These are phyloP conservation scores for Hebeloma cylindrosporum DNA, from an alignment of 768 basidiomycete species.

Conservation along the genomic window DNA sequence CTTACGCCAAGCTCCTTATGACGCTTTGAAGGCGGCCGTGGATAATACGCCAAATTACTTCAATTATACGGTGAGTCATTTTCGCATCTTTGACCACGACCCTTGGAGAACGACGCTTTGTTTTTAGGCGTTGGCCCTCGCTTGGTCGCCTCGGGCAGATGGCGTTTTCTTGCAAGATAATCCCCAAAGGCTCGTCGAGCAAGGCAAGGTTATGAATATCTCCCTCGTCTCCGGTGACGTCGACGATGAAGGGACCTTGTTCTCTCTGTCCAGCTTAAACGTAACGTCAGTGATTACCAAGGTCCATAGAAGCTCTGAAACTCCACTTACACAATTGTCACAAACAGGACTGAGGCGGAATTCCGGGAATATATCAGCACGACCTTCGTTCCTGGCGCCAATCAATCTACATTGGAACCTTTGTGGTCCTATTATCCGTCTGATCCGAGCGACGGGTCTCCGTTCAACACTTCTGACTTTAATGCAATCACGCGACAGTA, in stretches of 20 bases:
- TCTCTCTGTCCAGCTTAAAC: conserved; percentile 23
- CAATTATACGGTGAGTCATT: conserved; percentile 4
- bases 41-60: conserved; percentile 44
- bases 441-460: conserved; percentile 45
- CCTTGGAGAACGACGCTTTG: conserved; percentile 24
- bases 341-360: conserved; percentile 24
- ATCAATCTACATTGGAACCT: conserved; percentile 26
- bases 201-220: conserved; percentile 35
- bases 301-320: too few relatives aligned
- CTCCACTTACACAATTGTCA: too few relatives aligned
- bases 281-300: conserved; percentile 26
- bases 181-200: conserved; percentile 30
- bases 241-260: conserved; percentile 42
- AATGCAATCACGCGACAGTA: conserved; percentile 44
- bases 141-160: conserved; percentile 41
- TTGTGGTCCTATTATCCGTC: conserved; percentile 38
- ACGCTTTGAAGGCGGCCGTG: conserved; percentile 41
- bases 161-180: conserved; percentile 35
- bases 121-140: conserved; percentile 27
- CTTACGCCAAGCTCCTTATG: conserved; percentile 39
- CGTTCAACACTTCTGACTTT: conserved; percentile 46
- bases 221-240: conserved; percentile 30
- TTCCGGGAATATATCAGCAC: conserved; percentile 23
- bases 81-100: conserved; percentile 22
- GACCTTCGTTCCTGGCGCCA: conserved; percentile 31